These are phyloP conservation scores for Aaosphaeria pasadenensis DNA, from an alignment of 2,329 filamentous ascomycete species.

Conservation along the genomic window DNA sequence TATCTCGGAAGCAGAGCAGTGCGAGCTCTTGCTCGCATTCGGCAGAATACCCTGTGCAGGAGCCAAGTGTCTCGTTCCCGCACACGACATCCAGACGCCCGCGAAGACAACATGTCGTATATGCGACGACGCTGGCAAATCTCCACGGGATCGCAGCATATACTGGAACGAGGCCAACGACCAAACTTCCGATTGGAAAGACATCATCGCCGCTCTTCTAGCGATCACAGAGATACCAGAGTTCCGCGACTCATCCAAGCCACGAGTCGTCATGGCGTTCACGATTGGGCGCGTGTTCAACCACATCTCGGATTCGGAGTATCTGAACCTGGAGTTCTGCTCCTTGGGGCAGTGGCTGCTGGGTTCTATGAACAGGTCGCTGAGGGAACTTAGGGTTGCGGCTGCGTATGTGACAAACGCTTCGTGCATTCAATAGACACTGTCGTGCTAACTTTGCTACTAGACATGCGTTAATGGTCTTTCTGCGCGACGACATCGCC, in stretches of 20 bases:
- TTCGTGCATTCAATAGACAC: background rate
- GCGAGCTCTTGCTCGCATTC: slow-evolving; percentile 25
- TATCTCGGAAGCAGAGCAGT: slow-evolving; percentile 14
- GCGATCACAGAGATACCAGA: slow-evolving; percentile 23
- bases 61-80: slow-evolving; percentile 14
- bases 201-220: slow-evolving; percentile 26
- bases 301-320: slow-evolving; percentile 59
- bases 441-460: slow-evolving; percentile 6
- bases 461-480: slow-evolving; percentile 63
- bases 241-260: slow-evolving; percentile 26
- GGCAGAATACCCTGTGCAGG: slow-evolving; percentile 34
- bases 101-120: slow-evolving; percentile 14
- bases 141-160: slow-evolving; percentile 1
- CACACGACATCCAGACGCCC: background rate
- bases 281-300: slow-evolving; percentile 63
- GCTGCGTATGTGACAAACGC: slow-evolving; percentile 56
- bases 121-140: slow-evolving; percentile 16
- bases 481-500: slow-evolving; percentile 54
- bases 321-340: slow-evolving; percentile 67
- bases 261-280: slow-evolving; percentile 31
- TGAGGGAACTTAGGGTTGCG: slow-evolving; percentile 79
- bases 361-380: slow-evolving; percentile 75
- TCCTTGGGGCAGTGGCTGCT: slow-evolving; percentile 76
- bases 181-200: slow-evolving; percentile 28
- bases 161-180: slow-evolving; percentile 22